Evolutionary conservation across 129 eudicot genomes (phyloP).

Genomic region (Arctium lappa): DNA sequence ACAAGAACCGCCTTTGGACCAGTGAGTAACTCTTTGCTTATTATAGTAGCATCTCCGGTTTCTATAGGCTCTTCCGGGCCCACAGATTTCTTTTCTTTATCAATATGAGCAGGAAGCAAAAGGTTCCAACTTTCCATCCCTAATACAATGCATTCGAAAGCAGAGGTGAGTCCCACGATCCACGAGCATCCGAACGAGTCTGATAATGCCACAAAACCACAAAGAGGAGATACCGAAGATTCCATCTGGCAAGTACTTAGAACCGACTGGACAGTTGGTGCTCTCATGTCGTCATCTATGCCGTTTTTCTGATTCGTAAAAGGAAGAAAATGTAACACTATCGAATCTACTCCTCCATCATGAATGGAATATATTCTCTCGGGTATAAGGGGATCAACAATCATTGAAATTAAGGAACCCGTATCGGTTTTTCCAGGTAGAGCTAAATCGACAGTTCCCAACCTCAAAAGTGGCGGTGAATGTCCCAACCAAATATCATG

Average conservation of each 20-base stretch:
- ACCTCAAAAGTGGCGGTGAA: constrained; percentile 78
- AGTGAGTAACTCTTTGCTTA: constrained; percentile 78
- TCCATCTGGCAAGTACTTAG: constrained; percentile 67
- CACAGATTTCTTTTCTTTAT: constrained; percentile 32
- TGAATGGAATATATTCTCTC: constrained; percentile 80
- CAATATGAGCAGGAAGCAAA: constrained; percentile 48
- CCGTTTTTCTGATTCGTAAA: constrained; percentile 77
- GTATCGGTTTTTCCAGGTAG: constrained; percentile 44
- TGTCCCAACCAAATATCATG: constrained; percentile 69
- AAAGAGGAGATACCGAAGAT: constrained; percentile 50
- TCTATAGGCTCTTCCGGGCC: constrained; percentile 34
- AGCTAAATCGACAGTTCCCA: constrained; percentile 89
- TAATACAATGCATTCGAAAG: constrained; percentile 68
- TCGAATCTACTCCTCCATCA: constrained; percentile 83
- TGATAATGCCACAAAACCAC: constrained; percentile 72
- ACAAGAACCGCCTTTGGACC: constrained; percentile 76
- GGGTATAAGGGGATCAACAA: constrained; percentile 71
- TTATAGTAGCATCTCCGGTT: constrained; percentile 43
- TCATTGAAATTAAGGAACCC: constrained; percentile 47
- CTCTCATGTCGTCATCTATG: constrained; percentile 55
- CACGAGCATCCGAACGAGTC: constrained; percentile 87
- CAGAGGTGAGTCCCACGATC: constrained; percentile 82
- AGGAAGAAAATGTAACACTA: constrained; percentile 89
- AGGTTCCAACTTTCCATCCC: constrained; percentile 89
- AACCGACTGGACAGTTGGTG: constrained; percentile 81